These are phyloP conservation scores for Phycomyces blakesleeanus DNA, from an alignment of 192 early-diverging fungal species.

Conservation along the genomic window DNA sequence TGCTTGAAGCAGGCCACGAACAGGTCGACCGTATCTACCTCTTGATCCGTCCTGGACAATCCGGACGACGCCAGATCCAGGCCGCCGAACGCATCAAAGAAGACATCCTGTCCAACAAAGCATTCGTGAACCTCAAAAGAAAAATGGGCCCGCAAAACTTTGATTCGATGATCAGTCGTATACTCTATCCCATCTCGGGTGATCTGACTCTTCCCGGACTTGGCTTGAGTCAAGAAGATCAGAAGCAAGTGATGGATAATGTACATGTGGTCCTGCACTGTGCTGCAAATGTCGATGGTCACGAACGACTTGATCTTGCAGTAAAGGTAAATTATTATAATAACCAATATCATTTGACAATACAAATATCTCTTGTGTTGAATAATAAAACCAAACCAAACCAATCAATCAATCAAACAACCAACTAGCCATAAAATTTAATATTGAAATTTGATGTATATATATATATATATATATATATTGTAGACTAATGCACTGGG, in stretches of 20 bases:
- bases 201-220: constrained; percentile 37
- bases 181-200: constrained; percentile 39
- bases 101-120: constrained; percentile 36
- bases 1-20: constrained; percentile 36
- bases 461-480: no score
- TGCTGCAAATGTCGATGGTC: constrained; percentile 43
- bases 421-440: no score
- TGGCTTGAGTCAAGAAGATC: constrained; percentile 37
- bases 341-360: no score
- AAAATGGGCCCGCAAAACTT: constrained; percentile 31
- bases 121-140: constrained; percentile 39
- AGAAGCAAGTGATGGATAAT: constrained; percentile 36
- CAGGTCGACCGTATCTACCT: constrained; percentile 31
- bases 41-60: constrained; percentile 11
- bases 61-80: constrained; percentile 9
- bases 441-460: no score
- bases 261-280: constrained; percentile 44
- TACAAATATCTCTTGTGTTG: no score
- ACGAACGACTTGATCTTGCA: constrained; percentile 41
- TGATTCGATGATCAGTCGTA: constrained; percentile 35
- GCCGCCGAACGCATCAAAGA: constrained; percentile 24
- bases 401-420: no score
- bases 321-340: constrained; percentile 43
- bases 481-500: constrained; percentile 35
- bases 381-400: no score